phyloP scores from a whole-genome alignment of 768 basidiomycete genomes.

The Dictyophora rubrovolvata region DNA sequence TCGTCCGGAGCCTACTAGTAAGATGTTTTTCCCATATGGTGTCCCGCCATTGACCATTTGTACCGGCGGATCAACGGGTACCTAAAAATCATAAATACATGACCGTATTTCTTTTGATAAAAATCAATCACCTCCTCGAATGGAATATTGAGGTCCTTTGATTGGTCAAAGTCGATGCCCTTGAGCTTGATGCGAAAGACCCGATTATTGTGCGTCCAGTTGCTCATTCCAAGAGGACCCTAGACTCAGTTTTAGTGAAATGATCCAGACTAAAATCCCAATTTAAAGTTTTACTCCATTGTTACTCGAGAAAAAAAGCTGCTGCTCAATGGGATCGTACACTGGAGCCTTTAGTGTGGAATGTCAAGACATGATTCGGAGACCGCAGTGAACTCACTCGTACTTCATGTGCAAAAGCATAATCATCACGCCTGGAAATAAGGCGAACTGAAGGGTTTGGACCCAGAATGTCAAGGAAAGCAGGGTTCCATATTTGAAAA shows the following conservation, averaged over 20 bases:
- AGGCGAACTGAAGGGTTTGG: conserved; percentile 42
- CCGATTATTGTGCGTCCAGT: conserved; percentile 51
- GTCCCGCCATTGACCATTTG: conserved; percentile 68
- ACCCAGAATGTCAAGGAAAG: conserved; percentile 55
- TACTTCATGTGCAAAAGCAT: conserved; percentile 66
- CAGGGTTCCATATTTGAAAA: conserved; percentile 44
- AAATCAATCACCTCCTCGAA: conserved; percentile 1
- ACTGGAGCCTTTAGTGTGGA: conserved; percentile 38
- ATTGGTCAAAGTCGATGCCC: conserved; percentile 28
- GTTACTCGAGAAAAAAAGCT: conserved; percentile 64
- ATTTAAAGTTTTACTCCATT: conserved; percentile 31
- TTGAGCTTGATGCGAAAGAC: conserved; percentile 52
- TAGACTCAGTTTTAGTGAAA: neutral
- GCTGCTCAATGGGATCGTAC: conserved; percentile 55
- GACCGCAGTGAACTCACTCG: neutral
- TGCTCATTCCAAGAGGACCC: conserved; percentile 51
- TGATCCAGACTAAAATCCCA: neutral
- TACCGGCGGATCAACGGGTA: conserved; percentile 44
- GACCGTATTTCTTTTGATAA: neutral
- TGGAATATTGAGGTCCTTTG: no score
- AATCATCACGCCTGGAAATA: conserved; percentile 49
- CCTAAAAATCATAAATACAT: conserved; percentile 26
- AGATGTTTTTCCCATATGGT: conserved; percentile 44
- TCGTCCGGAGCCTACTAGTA: conserved; percentile 58
- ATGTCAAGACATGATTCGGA: no score